Evolutionary conservation across 768 basidiomycete species (phyloP).

Genomic region (Mycena vulgaris): DNA sequence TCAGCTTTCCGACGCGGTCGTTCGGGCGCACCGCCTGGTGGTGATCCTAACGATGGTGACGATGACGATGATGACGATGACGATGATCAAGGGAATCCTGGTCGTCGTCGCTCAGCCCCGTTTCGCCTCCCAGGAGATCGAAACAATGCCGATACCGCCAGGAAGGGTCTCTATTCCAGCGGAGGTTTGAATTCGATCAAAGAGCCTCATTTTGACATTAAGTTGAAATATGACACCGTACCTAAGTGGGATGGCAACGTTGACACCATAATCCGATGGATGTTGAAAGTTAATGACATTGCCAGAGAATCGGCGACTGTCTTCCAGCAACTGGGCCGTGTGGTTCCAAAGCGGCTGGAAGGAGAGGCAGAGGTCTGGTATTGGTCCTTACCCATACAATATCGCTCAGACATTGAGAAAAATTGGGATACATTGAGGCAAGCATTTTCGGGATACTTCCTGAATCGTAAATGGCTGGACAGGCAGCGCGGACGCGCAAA

Average conservation of each 20-base stretch:
- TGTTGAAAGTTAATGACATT: conserved; percentile 45
- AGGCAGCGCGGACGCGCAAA: conserved; percentile 46
- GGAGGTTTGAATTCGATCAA: neutral
- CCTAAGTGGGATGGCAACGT: conserved; percentile 52
- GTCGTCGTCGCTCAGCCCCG: neutral
- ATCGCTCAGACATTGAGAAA: conserved; percentile 33
- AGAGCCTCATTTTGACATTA: conserved; percentile 49
- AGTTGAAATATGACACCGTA: conserved; percentile 47
- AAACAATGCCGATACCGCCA: neutral
- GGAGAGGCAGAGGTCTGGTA: conserved; percentile 50
- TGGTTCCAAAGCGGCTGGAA: conserved; percentile 47
- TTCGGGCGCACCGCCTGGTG: neutral
- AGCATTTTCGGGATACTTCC: conserved; percentile 47
- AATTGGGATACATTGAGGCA: conserved; percentile 48
- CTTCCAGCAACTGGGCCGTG: conserved; percentile 45
- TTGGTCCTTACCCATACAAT: conserved; percentile 36
- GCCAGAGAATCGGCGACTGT: conserved; percentile 37
- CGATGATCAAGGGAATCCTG: neutral
- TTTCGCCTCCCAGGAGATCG: neutral
- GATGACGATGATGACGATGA: neutral
- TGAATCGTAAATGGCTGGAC: conserved; percentile 51
- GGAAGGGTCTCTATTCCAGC: neutral
- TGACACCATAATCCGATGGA: conserved; percentile 46
- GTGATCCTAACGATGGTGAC: neutral
- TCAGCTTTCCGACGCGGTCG: neutral